Evolutionary conservation across 441 rosid genomes (phyloP).

Genomic region (Corymbia calophylla): DNA sequence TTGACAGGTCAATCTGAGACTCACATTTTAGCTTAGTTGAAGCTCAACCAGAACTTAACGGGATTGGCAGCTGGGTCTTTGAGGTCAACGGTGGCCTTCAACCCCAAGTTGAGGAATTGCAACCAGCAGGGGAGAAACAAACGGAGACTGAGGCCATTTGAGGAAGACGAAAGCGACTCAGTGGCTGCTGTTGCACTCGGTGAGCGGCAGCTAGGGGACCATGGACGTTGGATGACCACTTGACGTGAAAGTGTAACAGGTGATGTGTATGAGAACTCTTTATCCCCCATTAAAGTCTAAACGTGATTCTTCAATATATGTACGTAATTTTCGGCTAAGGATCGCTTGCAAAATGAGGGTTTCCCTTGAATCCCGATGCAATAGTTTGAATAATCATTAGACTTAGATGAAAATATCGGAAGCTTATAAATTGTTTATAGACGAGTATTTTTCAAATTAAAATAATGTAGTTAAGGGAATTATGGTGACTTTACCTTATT

Average conservation of each 20-base stretch:
- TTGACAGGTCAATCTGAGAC: not conserved
- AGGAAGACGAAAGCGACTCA: not conserved
- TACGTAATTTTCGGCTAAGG: not conserved
- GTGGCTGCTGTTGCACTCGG: not conserved
- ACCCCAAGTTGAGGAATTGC: not conserved
- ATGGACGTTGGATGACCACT: not conserved
- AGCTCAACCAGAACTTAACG: not conserved
- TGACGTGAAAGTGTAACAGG: not conserved
- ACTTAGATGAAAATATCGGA: not conserved
- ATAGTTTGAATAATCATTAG: not conserved
- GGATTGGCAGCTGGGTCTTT: not conserved
- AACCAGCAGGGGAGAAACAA: not conserved
- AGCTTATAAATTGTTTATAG: not conserved
- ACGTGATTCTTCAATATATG: not conserved
- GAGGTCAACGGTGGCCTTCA: not conserved
- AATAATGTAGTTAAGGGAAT: not conserved
- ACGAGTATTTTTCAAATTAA: not conserved
- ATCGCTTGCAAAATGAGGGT: not conserved
- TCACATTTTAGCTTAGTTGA: not conserved
- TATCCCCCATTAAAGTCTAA: not conserved
- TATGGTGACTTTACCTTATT: not conserved
- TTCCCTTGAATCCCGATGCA: not conserved
- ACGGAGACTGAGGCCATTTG: not conserved
- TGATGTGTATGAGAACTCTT: not conserved
- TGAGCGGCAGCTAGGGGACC: not conserved